Conservation (phyloP, 2,329 filamentous ascomycete species). For the Sclerotinia glacialis region DNA sequence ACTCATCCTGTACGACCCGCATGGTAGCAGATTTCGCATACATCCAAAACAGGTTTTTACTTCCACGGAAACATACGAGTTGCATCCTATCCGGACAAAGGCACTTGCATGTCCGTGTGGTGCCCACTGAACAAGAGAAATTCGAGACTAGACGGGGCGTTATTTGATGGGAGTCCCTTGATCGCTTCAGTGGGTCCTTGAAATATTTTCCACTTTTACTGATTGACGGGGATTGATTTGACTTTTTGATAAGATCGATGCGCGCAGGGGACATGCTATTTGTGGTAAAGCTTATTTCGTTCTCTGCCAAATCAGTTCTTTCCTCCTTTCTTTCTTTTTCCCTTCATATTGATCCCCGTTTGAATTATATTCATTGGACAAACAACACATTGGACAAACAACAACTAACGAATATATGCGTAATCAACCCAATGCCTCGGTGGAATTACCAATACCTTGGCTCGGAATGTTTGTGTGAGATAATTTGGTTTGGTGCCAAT, state of each 20-base stretch:
- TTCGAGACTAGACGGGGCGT: conserved; percentile 3
- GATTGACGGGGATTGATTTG: conserved; percentile 5
- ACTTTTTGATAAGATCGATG: conserved; percentile 10
- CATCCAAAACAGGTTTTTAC: neutral
- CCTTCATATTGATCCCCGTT: neutral
- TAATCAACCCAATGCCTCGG: neutral
- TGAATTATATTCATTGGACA: neutral
- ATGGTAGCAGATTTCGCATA: neutral
- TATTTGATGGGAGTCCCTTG: conserved; percentile 12
- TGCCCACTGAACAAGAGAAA: neutral
- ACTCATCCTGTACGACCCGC: neutral
- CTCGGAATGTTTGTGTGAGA: neutral
- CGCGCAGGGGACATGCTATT: conserved; percentile 1
- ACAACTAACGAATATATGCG: neutral
- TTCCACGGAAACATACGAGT: neutral
- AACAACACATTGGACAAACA: neutral
- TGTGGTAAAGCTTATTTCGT: conserved; percentile 13
- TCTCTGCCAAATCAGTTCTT: neutral
- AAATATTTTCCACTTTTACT: neutral
- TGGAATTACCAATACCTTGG: no score
- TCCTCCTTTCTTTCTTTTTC: neutral
- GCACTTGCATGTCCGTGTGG: conserved; percentile 8
- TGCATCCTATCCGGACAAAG: neutral
- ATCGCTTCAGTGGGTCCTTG: neutral
- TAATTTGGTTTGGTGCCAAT: neutral